Evolutionary conservation across 1,284 basidiomycete genomes (phyloP).

Genomic region (Termitomyces sp.): DNA sequence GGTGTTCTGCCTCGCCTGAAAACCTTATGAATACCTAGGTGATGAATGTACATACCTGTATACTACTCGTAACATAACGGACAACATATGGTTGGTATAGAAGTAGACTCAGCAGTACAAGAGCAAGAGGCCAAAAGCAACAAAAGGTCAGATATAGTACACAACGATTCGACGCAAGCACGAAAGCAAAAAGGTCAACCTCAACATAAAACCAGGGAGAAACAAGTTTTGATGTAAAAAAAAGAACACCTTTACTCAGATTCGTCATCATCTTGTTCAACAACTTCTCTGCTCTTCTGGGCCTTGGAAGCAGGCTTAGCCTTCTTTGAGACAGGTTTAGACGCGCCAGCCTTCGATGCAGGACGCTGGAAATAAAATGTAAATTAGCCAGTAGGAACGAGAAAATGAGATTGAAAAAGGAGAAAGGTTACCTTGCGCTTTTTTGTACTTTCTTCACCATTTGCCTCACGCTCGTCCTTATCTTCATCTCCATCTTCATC

Average conservation of each 20-base stretch:
- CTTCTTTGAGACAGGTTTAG: conserved; percentile 31
- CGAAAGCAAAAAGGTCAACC: conserved; percentile 6
- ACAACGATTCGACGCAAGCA: conserved; percentile 9
- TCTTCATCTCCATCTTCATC: conserved; percentile 14
- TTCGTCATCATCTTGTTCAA: conserved; percentile 32
- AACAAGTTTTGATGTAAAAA: not conserved
- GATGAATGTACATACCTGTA: not conserved
- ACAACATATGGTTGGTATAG: not conserved
- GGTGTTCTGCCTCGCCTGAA: not conserved
- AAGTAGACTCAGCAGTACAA: not conserved
- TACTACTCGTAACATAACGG: not conserved
- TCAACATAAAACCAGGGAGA: not conserved
- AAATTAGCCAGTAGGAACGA: not conserved
- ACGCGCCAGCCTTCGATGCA: conserved; percentile 25
- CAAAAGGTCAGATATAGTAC: not conserved
- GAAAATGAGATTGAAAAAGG: not conserved
- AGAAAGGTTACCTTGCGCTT: conserved; percentile 37
- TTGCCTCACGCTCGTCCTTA: conserved; percentile 24
- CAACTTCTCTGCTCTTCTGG: conserved; percentile 35
- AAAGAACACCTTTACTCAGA: not conserved
- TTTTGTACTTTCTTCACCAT: conserved; percentile 31
- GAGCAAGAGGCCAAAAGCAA: not conserved
- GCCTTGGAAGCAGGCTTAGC: conserved; percentile 30
- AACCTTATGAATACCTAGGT: not conserved
- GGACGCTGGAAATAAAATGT: conserved; percentile 25